Base-by-base conservation (phyloP, 2,329 filamentous ascomycete genomes). In the Fusarium irregulare region DNA sequence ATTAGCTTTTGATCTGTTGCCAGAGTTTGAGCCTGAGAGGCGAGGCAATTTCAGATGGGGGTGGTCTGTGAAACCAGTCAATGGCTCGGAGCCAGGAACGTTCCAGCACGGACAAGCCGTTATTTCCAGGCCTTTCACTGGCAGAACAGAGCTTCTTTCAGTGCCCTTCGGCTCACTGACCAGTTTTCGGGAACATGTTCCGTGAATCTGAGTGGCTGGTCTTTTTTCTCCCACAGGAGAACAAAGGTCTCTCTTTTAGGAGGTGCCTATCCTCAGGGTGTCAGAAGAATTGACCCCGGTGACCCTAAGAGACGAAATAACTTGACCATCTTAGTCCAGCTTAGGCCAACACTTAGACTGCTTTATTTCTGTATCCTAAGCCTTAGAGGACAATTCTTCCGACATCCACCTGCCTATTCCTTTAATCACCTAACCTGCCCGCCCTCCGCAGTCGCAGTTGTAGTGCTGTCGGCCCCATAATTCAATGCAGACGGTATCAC, bases 1-100 rank as follows among this genome's bases (percentile, higher is more conserved):
- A 21, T 30, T 42, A 41, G 49, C 18, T 16, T 5, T 10, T 20
- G 9, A 23, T 27, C 34, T 12, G 50, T 62, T 56, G 46, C 51
- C 27, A 45, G 32, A 56, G 49, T 74, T 75, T 64, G 63, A 62
- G 76, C 77, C 77, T 78, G 77, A 78, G 76, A 77, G 67, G 73
- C 76, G 65, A 78, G 77, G 77, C 77, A 77, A 65, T 60, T 60
- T 61, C 44, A 63, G 53, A 56, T 54, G 63, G 49, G 49, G 51
- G 42, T 50, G 48, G 60, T 42, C 44, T 40, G 56, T 57, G 44
- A 62, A 51, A 40, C 64, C 68, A 57, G 66, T 66, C 60, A 65
- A 40, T 30, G 41, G 30, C 45, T 46, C 32, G 16, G 59, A 59
- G 60, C 23, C 37, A 60, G 64, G 37, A 72, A 60, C 44, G 50